Evolutionary conservation across 768 basidiomycete genomes (phyloP).

Genomic region (Tricholoma hemisulphureum): DNA sequence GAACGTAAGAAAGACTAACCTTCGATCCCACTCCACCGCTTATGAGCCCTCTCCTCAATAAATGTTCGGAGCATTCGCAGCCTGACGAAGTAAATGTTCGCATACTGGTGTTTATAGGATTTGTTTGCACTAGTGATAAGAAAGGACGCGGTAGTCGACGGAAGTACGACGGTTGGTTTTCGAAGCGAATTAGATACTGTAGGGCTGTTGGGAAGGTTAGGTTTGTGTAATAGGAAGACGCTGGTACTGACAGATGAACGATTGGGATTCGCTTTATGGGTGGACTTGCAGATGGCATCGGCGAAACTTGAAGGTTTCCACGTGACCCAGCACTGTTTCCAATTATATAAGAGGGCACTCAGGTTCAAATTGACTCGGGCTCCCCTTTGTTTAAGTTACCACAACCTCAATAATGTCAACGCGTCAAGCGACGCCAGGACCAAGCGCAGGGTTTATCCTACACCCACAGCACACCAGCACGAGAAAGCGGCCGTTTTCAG

Average conservation of each 20-base stretch:
- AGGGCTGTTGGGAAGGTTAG: slow-evolving; percentile 16
- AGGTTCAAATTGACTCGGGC: neutral
- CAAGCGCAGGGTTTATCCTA: slow-evolving; percentile 23
- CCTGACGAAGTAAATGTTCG: slow-evolving; percentile 55
- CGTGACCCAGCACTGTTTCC: no score
- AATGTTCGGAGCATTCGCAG: slow-evolving; percentile 39
- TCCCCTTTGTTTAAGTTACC: neutral
- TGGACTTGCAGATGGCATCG: no score
- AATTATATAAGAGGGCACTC: no score
- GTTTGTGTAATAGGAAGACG: neutral
- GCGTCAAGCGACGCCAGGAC: slow-evolving; percentile 36
- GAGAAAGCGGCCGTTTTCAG: slow-evolving; percentile 33
- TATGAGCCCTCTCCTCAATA: slow-evolving; percentile 40
- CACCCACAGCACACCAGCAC: slow-evolving; percentile 26
- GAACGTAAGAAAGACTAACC: slow-evolving; percentile 31
- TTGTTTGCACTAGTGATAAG: slow-evolving; percentile 40
- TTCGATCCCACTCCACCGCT: slow-evolving; percentile 40
- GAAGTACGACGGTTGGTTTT: slow-evolving; percentile 39
- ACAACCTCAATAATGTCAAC: slow-evolving; percentile 21
- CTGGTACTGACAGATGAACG: neutral
- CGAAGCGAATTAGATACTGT: slow-evolving; percentile 27
- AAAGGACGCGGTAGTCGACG: slow-evolving; percentile 40
- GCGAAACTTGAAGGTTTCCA: no score
- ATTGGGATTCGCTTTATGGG: neutral
- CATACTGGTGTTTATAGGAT: slow-evolving; percentile 56